These are phyloP conservation scores for Juglanconis sp. DNA, from an alignment of 2,329 filamentous ascomycete genomes.

Conservation along the genomic window DNA sequence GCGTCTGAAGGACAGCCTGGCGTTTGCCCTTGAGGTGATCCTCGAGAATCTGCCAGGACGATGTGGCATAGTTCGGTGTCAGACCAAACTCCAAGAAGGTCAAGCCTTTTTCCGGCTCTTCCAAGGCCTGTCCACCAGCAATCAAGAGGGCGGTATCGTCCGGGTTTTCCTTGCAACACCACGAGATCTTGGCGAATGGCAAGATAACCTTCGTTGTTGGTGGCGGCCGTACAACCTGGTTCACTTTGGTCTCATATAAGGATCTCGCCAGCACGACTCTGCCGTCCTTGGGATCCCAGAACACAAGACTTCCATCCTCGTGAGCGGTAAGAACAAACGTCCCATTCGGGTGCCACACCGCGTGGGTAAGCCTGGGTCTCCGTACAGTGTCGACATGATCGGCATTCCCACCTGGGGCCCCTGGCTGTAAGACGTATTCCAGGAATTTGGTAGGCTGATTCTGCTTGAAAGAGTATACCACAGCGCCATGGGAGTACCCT, in stretches of 20 bases:
- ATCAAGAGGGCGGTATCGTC: slow-evolving; percentile 90
- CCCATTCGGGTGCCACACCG: slow-evolving; percentile 91
- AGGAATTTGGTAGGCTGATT: slow-evolving; percentile 76
- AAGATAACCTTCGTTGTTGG: slow-evolving; percentile 61
- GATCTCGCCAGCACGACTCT: slow-evolving; percentile 80
- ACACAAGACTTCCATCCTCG: slow-evolving; percentile 85
- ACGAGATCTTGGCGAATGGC: slow-evolving; percentile 74
- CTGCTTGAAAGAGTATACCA: slow-evolving; percentile 93
- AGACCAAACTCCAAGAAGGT: slow-evolving; percentile 86
- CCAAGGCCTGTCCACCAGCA: slow-evolving; percentile 72
- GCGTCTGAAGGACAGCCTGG: slow-evolving; percentile 69
- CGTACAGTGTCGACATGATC: slow-evolving; percentile 59
- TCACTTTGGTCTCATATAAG: slow-evolving; percentile 68
- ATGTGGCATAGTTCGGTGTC: slow-evolving; percentile 88
- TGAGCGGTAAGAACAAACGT: slow-evolving; percentile 85
- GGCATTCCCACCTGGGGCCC: slow-evolving; percentile 80
- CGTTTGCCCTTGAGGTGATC: slow-evolving; percentile 78
- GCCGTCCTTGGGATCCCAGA: slow-evolving; percentile 92
- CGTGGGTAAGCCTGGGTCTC: slow-evolving; percentile 74
- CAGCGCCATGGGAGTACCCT: slow-evolving; percentile 84
- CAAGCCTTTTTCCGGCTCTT: slow-evolving; percentile 68
- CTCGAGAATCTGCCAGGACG: slow-evolving; percentile 78
- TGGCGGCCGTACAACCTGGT: slow-evolving; percentile 57
- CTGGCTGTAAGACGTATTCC: slow-evolving; percentile 75
- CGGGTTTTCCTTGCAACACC: slow-evolving; percentile 92